Percentiles rank a stretch among this genome's conserved stretches.
phyloP scores from a whole-genome alignment of 2,329 filamentous ascomycete species.

The Claviceps paspali region DNA sequence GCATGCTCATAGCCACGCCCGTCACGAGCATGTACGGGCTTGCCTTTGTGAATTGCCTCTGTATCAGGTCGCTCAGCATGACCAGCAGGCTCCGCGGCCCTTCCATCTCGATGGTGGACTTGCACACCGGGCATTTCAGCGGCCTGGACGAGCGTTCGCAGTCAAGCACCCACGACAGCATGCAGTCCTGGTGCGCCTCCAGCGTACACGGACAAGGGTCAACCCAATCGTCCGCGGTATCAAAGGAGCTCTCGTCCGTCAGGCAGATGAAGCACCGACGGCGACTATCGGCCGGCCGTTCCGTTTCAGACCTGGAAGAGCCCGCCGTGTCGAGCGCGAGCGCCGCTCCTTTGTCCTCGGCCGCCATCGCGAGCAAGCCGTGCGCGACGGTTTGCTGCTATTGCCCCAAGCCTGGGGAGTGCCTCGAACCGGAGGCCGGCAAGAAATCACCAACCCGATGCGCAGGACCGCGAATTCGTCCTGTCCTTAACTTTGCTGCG shows the following conservation, averaged over 20 bases:
- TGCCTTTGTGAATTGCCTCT: slow-evolving; percentile 36
- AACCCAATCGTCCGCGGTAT: slow-evolving; percentile 49
- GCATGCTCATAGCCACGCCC: slow-evolving; percentile 33
- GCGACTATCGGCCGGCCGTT: slow-evolving; percentile 13
- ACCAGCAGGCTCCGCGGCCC: slow-evolving; percentile 63
- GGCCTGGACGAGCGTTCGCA: slow-evolving; percentile 53
- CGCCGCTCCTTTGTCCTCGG: slow-evolving; percentile 1
- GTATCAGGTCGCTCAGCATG: slow-evolving; percentile 43
- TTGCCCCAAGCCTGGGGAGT: no score
- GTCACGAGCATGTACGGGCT: slow-evolving; percentile 51
- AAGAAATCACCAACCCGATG: no score
- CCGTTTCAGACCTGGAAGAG: slow-evolving; percentile 6
- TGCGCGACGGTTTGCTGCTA: no score
- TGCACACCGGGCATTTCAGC: slow-evolving; percentile 80
- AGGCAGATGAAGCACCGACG: slow-evolving; percentile 50
- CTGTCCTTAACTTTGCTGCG: no score
- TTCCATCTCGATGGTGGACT: slow-evolving; percentile 60
- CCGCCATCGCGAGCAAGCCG: slow-evolving; percentile 3
- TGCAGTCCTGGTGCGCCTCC: slow-evolving; percentile 76
- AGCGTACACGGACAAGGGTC: slow-evolving; percentile 84
- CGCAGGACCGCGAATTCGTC: no score
- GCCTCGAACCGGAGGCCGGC: no score
- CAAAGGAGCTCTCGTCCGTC: slow-evolving; percentile 35
- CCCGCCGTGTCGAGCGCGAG: slow-evolving; percentile 8
- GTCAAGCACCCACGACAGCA: slow-evolving; percentile 88